phyloP scores from a whole-genome alignment of 2,329 filamentous ascomycete species.

The Aureobasidium namibiae region DNA sequence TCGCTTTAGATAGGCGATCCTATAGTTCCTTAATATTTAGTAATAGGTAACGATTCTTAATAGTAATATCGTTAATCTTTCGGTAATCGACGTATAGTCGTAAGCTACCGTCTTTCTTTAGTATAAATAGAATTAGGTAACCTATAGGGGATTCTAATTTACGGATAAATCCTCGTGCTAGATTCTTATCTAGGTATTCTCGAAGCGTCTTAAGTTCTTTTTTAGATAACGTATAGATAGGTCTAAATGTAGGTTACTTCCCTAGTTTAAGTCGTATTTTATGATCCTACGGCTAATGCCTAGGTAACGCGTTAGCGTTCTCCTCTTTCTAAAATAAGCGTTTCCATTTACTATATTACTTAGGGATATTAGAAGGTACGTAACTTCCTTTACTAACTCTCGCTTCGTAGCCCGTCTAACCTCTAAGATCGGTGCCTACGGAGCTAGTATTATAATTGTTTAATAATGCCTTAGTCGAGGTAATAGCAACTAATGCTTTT shows the following conservation, averaged over 20 bases:
- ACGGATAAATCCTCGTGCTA: constrained; percentile 1
- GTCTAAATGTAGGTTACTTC: constrained; percentile 2
- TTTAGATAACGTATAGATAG: constrained; percentile 2
- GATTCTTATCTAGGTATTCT: constrained; percentile 7
- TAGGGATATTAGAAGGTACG: too few species aligned
- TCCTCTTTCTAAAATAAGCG: too few species aligned
- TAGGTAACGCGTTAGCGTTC: too few species aligned
- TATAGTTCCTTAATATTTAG: too few species aligned
- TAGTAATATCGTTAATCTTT: too few species aligned
- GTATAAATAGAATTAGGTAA: constrained; percentile 1
- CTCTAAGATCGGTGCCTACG: background rate
- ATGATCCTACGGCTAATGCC: too few species aligned
- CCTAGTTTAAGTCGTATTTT: background rate
- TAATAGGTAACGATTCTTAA: too few species aligned
- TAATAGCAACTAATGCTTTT: background rate
- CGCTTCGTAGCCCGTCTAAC: too few species aligned
- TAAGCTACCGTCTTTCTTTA: constrained; percentile 5
- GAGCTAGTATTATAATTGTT: background rate
- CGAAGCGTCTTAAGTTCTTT: constrained; percentile 4
- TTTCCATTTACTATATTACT: too few species aligned
- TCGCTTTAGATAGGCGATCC: too few species aligned
- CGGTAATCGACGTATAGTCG: too few species aligned
- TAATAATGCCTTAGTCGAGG: background rate
- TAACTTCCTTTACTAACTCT: too few species aligned
- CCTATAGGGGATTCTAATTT: background rate